Evolutionary conservation across 441 rosid genomes (phyloP).

Genomic region (Adansonia gregorii): DNA sequence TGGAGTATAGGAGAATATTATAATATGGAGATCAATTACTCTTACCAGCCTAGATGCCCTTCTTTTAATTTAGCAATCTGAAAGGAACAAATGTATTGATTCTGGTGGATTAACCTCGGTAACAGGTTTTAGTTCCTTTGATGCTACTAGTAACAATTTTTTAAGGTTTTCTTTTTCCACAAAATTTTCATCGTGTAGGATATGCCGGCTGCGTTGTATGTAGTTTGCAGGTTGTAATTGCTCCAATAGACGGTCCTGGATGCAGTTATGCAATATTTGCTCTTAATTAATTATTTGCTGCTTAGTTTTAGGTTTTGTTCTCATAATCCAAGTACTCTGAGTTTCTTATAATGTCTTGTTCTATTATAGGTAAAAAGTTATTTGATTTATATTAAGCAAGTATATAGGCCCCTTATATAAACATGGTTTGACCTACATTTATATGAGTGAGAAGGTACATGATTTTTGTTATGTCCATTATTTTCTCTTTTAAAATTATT

Average conservation of each 20-base stretch:
- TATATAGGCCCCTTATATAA: not conserved
- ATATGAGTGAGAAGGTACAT: not conserved
- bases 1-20: not conserved
- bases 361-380: not conserved
- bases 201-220: not conserved
- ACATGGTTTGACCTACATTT: not conserved
- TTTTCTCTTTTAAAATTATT: not conserved
- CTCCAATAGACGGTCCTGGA: not conserved
- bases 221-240: slow-evolving; percentile 1
- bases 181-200: not conserved
- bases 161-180: not conserved
- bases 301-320: not conserved
- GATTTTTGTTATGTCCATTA: not conserved
- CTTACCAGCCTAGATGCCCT: not conserved
- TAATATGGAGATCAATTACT: not conserved
- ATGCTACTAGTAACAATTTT: not conserved
- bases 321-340: not conserved
- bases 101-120: not conserved
- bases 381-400: not conserved
- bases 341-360: not conserved
- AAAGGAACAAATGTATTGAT: not conserved
- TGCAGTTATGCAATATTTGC: not conserved
- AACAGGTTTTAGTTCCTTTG: not conserved
- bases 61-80: not conserved
- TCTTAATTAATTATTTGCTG: not conserved